These are phyloP conservation scores for Forsythia viridissima DNA, from an alignment of 257 asterid genomes.

Conservation along the genomic window DNA sequence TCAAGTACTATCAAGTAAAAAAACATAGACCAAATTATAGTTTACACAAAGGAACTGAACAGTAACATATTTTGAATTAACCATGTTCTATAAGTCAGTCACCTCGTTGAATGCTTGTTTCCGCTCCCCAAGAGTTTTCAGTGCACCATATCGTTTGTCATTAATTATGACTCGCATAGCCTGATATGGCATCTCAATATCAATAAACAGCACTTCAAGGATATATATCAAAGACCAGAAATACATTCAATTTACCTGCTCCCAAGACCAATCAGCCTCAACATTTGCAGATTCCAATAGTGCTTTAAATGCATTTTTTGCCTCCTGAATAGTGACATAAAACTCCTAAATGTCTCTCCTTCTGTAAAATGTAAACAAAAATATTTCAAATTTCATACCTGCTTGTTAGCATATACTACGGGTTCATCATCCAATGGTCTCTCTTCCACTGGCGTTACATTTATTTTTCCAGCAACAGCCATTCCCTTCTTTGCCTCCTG, in stretches of 20 bases:
- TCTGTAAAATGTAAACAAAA: conserved; percentile 21
- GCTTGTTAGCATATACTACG: conserved; percentile 73
- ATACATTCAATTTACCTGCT: conserved; percentile 63
- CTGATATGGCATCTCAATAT: conserved; percentile 40
- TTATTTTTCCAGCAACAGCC: conserved; percentile 52
- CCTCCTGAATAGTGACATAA: conserved; percentile 60
- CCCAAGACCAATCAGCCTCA: conserved; percentile 94
- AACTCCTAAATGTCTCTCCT: conserved; percentile 10
- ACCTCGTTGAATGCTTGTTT: conserved; percentile 99
- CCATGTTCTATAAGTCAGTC: conserved; percentile 13
- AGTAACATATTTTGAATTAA: conserved; percentile 17
- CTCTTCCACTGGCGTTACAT: conserved; percentile 57
- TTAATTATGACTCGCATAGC: conserved; percentile 91
- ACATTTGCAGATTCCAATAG: conserved; percentile 87
- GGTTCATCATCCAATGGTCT: conserved; percentile 72
- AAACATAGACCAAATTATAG: conserved; percentile 15
- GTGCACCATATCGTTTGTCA: conserved; percentile 91
- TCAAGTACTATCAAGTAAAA: conserved; percentile 60
- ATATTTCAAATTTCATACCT: conserved; percentile 48
- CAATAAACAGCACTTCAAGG: conserved; percentile 21
- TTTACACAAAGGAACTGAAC: conserved; percentile 14
- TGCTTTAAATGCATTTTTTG: conserved; percentile 89
- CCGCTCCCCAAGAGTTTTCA: conserved; percentile 95
- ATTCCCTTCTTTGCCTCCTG: conserved; percentile 71
- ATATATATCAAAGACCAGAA: conserved; percentile 13